Evolutionary conservation across 768 basidiomycete genomes (phyloP).

Genomic region (Naganishia antarctica): DNA sequence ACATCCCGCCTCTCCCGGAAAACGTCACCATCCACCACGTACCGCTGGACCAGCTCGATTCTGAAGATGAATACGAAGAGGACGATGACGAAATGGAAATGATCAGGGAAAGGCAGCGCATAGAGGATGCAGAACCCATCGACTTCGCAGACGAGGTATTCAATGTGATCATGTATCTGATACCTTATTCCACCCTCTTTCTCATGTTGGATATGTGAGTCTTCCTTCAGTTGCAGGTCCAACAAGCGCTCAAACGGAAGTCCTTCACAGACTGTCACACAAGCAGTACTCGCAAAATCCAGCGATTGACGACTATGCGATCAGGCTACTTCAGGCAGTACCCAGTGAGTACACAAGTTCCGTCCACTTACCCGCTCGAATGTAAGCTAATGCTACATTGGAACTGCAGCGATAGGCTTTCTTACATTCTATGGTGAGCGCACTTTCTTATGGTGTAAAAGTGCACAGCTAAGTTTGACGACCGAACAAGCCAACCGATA

Average conservation of each 20-base stretch:
- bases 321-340: slow-evolving; percentile 38
- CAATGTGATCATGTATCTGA: slow-evolving; percentile 37
- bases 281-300: slow-evolving; percentile 43
- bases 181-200: slow-evolving; percentile 46
- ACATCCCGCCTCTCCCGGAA: slow-evolving; percentile 5
- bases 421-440: slow-evolving; percentile 42
- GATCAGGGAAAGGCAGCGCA: background rate
- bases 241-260: background rate
- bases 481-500: slow-evolving; percentile 38
- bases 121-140: background rate
- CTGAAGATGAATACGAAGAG: slow-evolving; percentile 7
- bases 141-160: slow-evolving; percentile 45
- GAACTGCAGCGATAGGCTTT: slow-evolving; percentile 34
- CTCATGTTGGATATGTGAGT: slow-evolving; percentile 46
- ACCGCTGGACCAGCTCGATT: background rate
- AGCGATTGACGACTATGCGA: slow-evolving; percentile 25
- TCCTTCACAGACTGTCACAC: slow-evolving; percentile 36
- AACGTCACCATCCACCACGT: slow-evolving; percentile 19
- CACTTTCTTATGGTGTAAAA: background rate
- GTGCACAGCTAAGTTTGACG: slow-evolving; percentile 24
- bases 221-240: background rate
- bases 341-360: slow-evolving; percentile 36
- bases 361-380: background rate
- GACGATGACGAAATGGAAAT: slow-evolving; percentile 3
- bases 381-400: background rate